Percentiles rank a stretch among this genome's conserved stretches.
Conservation (phyloP, 164 flowering plant genomes). For the Pachysandra terminalis region DNA sequence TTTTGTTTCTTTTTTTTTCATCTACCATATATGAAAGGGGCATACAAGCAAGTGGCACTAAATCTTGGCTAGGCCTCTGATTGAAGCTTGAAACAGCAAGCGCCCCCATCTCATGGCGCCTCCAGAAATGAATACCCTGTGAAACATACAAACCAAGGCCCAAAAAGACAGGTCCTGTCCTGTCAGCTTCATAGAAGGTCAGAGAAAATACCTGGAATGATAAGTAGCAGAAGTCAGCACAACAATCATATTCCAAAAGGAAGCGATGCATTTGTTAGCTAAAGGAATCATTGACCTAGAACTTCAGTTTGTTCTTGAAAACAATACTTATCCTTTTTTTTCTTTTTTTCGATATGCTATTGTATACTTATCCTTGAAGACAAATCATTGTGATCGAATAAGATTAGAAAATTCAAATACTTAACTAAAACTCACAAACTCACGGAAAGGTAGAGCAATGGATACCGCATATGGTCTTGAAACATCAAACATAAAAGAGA, state of each 20-base stretch:
- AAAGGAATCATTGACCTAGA: constrained; percentile 3
- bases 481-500: no score
- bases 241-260: neutral
- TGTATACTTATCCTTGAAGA: neutral
- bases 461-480: neutral
- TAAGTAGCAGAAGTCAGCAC: constrained; percentile 45
- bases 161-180: constrained; percentile 64
- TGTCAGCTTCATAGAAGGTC: constrained; percentile 96
- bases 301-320: neutral
- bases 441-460: neutral
- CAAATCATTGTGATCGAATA: neutral
- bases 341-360: no score
- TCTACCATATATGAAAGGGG: neutral
- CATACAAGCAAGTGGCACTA: constrained; percentile 12
- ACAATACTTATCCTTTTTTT: neutral
- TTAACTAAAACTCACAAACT: neutral
- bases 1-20: neutral
- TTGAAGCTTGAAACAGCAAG: constrained; percentile 26
- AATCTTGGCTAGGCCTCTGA: constrained; percentile 15
- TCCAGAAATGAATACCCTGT: constrained; percentile 46
- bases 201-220: constrained; percentile 99
- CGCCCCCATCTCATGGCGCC: constrained; percentile 14
- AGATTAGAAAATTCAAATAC: neutral
- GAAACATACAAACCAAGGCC: constrained; percentile 66
- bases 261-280: neutral